Conservation (phyloP, 352 stramenopile species). For the Phytophthora litchii region DNA sequence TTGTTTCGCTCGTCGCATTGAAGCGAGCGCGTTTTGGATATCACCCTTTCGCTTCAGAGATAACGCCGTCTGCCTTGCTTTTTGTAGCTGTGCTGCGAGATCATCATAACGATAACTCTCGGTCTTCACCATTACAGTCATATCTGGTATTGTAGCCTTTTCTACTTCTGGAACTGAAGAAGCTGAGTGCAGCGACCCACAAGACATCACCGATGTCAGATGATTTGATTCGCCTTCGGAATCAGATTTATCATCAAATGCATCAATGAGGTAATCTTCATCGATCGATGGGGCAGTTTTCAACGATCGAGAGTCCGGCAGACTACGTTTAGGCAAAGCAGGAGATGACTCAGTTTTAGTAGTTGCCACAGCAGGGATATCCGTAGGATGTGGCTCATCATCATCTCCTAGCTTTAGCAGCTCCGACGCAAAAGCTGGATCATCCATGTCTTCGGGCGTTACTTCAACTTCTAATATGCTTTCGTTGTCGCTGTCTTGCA, state of each 20-base stretch:
- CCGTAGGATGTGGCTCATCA: not conserved
- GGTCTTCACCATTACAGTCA: not conserved
- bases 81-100: slow-evolving; percentile 49
- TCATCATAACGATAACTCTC: slow-evolving; percentile 29
- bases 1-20: slow-evolving; percentile 74
- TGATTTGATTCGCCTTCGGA: slow-evolving; percentile 35
- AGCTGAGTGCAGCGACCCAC: slow-evolving; percentile 13
- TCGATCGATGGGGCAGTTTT: slow-evolving; percentile 46
- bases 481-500: slow-evolving; percentile 19
- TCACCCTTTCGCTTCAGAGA: slow-evolving; percentile 62
- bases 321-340: not conserved
- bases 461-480: slow-evolving; percentile 51
- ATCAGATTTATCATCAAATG: slow-evolving; percentile 62
- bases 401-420: slow-evolving; percentile 39
- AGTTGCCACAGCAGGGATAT: not conserved
- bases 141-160: not conserved
- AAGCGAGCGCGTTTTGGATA: slow-evolving; percentile 61
- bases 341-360: not conserved
- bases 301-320: slow-evolving; percentile 25
- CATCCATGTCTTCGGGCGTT: slow-evolving; percentile 62
- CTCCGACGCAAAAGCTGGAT: slow-evolving; percentile 56
- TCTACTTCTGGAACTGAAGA: slow-evolving; percentile 12
- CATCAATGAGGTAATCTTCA: slow-evolving; percentile 72
- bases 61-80: slow-evolving; percentile 50
- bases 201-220: slow-evolving; percentile 21